Percentiles rank a stretch among this genome's conserved stretches.
phyloP scores from a whole-genome alignment of 257 asterid genomes.

The Solanum etuberosum region DNA sequence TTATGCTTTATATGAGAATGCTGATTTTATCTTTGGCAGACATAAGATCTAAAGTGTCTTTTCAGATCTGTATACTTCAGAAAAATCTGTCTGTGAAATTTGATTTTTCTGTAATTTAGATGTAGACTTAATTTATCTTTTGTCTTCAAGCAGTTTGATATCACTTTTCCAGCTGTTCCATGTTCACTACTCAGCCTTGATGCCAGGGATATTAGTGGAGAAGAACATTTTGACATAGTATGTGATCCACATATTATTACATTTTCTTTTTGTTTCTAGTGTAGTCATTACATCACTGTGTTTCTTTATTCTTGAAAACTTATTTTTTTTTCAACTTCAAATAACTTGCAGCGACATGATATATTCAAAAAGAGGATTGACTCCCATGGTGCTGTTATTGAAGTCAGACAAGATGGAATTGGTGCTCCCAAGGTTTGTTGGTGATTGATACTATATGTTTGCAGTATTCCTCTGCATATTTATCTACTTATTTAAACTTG shows the following conservation, averaged over 20 bases:
- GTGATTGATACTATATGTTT: neutral
- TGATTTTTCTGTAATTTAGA: neutral
- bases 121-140: neutral
- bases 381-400: constrained; percentile 72
- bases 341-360: constrained; percentile 68
- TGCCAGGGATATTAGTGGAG: constrained; percentile 99
- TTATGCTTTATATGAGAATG: neutral
- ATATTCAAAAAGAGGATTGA: constrained; percentile 88
- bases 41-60: neutral
- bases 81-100: neutral
- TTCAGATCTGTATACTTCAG: neutral
- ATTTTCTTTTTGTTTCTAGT: neutral
- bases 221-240: constrained; percentile 90
- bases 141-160: constrained; percentile 67
- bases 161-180: constrained; percentile 77
- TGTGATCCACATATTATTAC: constrained; percentile 13
- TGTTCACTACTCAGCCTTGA: constrained; percentile 90
- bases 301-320: neutral
- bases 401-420: constrained; percentile 69
- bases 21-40: neutral
- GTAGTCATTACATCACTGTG: neutral
- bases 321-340: neutral
- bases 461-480: neutral
- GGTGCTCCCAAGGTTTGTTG: constrained; percentile 82
- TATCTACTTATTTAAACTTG: neutral